Base-by-base conservation (phyloP, 495 filamentous ascomycete species). In the Penicillium cinerascens region DNA sequence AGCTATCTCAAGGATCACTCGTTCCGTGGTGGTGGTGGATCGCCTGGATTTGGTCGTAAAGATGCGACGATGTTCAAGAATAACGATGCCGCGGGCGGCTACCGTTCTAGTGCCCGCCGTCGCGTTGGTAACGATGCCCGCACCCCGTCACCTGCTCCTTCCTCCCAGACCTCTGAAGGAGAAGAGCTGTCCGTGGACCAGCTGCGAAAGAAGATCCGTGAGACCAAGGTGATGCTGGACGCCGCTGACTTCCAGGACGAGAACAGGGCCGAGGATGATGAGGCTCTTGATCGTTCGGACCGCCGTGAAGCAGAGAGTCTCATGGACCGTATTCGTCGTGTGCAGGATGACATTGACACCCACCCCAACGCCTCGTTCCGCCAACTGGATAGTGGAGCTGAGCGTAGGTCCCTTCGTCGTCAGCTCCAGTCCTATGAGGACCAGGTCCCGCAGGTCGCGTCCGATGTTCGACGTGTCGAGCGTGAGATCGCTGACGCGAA, bases 11-110 rank as follows among this genome's bases (percentile, higher is more conserved):
- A 99, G 68, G 90, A 82, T 26, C 95, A 95, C 61, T 97, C 95
- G 2, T 97, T 99, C 79, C 83, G 85, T 44, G 61, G 63, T 35
- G 78, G 78, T 37, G 74, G 72, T 23, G 74, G 69, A 23, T 62
- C 70, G 1, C 54, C 72, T 35, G 67, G 64, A 5, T 49, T 53
- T 43, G 70, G 71, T 29, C 87, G 91, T 36, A 97, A 97, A 66
- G 95, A 99, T 71, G 95, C 88, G 15, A 99, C 95, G 1, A 84
- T 97, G 40, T 99, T 92, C 71, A 92, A 92, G 65, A 96, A 97
- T 63, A 93, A 97, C 55, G 91, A 96, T 55, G 84, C 86, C 43
- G 71, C 79, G 52, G 79, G 91, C 45, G 91, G 91, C 2, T 99
- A 99, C 55, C 87, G 84, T 49, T 97, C 93, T 7, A 97, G 92